Conservation (phyloP, 805 yeast species). For the Hanseniaspora mollemarum region DNA sequence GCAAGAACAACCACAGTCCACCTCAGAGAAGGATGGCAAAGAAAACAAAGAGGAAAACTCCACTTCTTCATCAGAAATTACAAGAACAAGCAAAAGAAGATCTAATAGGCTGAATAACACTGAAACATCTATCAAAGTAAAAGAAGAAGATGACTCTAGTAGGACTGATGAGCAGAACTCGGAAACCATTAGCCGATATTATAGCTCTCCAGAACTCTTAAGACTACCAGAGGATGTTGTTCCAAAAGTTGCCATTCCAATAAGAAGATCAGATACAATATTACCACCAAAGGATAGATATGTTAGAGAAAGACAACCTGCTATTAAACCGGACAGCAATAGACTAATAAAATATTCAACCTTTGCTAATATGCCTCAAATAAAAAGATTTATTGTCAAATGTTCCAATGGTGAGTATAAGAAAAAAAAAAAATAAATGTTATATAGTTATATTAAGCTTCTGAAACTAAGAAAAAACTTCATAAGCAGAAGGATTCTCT, state of each 20-base stretch:
- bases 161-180: no score
- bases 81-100: constrained; percentile 18
- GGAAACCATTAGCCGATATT: no score
- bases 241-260: constrained; percentile 25
- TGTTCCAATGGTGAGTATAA: constrained; percentile 9
- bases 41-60: background rate
- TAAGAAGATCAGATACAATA: constrained; percentile 30
- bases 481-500: constrained; percentile 33
- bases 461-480: constrained; percentile 15
- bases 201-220: background rate
- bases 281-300: constrained; percentile 26
- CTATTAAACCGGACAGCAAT: constrained; percentile 26
- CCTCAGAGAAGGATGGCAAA: background rate
- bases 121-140: constrained; percentile 3
- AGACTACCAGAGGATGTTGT: constrained; percentile 23
- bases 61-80: background rate
- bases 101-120: constrained; percentile 24
- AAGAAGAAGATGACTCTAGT: constrained; percentile 2
- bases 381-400: constrained; percentile 20
- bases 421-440: constrained; percentile 14
- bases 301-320: constrained; percentile 28
- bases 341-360: constrained; percentile 25
- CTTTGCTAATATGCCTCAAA: constrained; percentile 23
- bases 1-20: background rate
- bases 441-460: constrained; percentile 4